These are phyloP conservation scores for Clonostachys chloroleuca DNA, from an alignment of 2,329 filamentous ascomycete species.

Conservation along the genomic window DNA sequence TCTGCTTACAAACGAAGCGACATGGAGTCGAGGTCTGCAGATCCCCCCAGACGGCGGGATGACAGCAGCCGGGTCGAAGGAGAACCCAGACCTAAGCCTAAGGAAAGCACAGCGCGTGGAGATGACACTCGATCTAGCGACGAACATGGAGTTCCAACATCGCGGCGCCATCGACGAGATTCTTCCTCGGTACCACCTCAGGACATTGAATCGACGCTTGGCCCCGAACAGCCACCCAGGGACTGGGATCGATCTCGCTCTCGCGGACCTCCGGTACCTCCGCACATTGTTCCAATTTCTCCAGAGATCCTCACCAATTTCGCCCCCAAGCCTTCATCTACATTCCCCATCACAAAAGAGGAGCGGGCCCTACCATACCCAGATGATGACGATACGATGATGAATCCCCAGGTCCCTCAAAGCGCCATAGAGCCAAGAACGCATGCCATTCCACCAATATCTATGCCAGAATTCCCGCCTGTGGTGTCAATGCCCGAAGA, in stretches of 20 bases:
- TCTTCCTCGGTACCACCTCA: conserved; percentile 26
- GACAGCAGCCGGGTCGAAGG: no score
- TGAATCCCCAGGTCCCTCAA: conserved; percentile 4
- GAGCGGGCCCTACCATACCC: conserved; percentile 18
- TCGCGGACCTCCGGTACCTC: conserved; percentile 22
- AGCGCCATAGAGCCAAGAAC: conserved; percentile 1
- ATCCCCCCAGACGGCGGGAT: no score
- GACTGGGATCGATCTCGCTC: conserved; percentile 22
- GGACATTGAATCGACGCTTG: conserved; percentile 8
- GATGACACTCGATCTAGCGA: conserved; percentile 33
- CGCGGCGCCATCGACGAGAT: conserved; percentile 21
- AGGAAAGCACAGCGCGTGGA: conserved; percentile 14
- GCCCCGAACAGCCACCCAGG: conserved; percentile 14
- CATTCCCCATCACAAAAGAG: conserved; percentile 18
- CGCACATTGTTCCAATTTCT: background rate
- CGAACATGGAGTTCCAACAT: conserved; percentile 22
- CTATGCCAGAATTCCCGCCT: conserved; percentile 13
- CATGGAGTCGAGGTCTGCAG: no score
- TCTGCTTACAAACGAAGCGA: no score
- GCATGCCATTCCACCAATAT: conserved; percentile 5
- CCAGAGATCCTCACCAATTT: background rate
- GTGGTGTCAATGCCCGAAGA: background rate
- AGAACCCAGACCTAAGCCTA: conserved; percentile 14
- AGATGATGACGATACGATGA: conserved; percentile 31
- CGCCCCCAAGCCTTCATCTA: conserved; percentile 16